These are phyloP conservation scores for Chlamydomonas applanata DNA, from an alignment of 139 green algal species.

Conservation along the genomic window DNA sequence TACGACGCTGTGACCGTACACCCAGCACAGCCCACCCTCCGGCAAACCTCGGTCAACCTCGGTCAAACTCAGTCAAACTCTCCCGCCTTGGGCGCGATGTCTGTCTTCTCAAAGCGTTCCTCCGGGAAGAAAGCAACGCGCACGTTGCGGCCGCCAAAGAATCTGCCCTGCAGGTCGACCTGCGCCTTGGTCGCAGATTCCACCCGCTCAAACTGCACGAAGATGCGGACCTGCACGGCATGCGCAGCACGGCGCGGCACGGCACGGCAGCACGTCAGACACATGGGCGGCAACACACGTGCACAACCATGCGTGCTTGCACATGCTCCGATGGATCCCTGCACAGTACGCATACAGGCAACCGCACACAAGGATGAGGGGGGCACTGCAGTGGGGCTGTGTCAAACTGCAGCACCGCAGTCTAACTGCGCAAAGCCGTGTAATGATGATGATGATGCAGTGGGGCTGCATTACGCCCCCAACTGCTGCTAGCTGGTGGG, in stretches of 20 bases:
- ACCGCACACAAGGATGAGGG: no score
- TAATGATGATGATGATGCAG: no score
- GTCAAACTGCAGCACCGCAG: no score
- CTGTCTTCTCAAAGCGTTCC: slow-evolving; percentile 64
- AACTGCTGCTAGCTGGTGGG: no score
- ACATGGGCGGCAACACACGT: slow-evolving; percentile 1
- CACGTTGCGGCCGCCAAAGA: slow-evolving; percentile 83
- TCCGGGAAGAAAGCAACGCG: slow-evolving; percentile 83
- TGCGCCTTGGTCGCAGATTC: slow-evolving; percentile 77
- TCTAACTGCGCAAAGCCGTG: no score
- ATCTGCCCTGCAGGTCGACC: slow-evolving; percentile 76
- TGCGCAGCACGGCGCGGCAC: background rate
- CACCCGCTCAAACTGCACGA: slow-evolving; percentile 80
- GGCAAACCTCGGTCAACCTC: no score
- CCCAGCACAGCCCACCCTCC: no score
- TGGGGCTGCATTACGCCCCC: no score
- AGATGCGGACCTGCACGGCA: slow-evolving; percentile 71
- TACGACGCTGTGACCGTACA: no score
- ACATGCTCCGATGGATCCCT: background rate
- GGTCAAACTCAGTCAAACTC: slow-evolving; percentile 53
- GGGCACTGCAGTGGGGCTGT: no score
- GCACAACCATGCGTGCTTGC: slow-evolving; percentile 32
- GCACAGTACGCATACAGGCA: background rate
- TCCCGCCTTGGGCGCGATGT: slow-evolving; percentile 71
- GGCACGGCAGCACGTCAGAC: background rate